A percentile compares a stretch with the other conserved stretches of the same genome.
Evolutionary conservation across 108 stramenopile genomes (phyloP).

Genomic region (Cyclotella distinguenda): DNA sequence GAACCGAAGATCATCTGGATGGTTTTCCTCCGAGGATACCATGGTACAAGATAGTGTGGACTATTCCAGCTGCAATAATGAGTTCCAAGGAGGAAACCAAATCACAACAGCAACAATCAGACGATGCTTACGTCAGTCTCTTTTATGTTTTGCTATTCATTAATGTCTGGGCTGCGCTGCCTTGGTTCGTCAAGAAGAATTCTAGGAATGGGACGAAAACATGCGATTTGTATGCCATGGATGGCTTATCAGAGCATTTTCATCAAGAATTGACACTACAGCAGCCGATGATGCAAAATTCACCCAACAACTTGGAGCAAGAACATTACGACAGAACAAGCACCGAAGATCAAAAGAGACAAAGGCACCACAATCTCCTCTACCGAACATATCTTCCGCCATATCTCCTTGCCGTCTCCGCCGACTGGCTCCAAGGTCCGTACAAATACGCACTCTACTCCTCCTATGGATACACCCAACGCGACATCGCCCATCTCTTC

Average conservation of each 20-base stretch:
- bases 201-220: not conserved
- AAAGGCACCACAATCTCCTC: conserved; percentile 40
- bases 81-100: no score
- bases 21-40: no score
- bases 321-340: not conserved
- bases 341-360: conserved; percentile 9
- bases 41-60: not conserved
- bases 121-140: not conserved
- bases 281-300: not conserved
- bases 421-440: conserved; percentile 99
- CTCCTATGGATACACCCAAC: conserved; percentile 81
- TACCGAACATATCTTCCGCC: conserved; percentile 84
- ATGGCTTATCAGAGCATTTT: not conserved
- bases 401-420: conserved; percentile 85
- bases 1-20: no score
- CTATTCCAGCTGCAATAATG: not conserved
- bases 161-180: not conserved
- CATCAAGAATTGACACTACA: not conserved
- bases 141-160: not conserved
- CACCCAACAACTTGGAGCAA: not conserved
- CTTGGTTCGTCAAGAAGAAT: not conserved
- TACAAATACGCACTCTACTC: conserved; percentile 98
- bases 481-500: conserved; percentile 85
- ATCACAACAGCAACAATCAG: not conserved
- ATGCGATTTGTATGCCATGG: not conserved